phyloP scores from a whole-genome alignment of 768 basidiomycete genomes.

The Porphyrellus cyaneotinctus region DNA sequence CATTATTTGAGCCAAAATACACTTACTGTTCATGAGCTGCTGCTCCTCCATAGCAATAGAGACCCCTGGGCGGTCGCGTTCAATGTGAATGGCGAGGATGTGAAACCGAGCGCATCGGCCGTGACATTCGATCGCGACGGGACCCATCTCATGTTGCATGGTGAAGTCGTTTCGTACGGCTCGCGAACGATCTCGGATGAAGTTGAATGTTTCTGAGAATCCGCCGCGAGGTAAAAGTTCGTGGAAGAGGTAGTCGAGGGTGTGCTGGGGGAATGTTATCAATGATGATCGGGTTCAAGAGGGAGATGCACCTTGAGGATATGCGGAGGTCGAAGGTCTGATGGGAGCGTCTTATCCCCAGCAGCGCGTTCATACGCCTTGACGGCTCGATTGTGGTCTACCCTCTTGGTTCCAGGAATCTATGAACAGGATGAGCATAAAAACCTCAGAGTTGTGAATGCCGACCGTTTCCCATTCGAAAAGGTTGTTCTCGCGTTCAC shows the following conservation, averaged over 20 bases:
- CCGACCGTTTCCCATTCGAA: constrained; percentile 83
- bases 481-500: constrained; percentile 86
- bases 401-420: constrained; percentile 79
- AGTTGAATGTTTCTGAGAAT: constrained; percentile 68
- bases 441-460: constrained; percentile 1
- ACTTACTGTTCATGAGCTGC: constrained; percentile 87
- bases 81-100: constrained; percentile 71
- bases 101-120: constrained; percentile 94
- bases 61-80: constrained; percentile 56
- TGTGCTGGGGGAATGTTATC: constrained; percentile 46
- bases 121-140: constrained; percentile 80
- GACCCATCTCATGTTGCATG: constrained; percentile 79
- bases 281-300: not conserved
- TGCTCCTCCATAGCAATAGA: constrained; percentile 76
- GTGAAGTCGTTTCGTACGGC: constrained; percentile 92
- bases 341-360: constrained; percentile 87
- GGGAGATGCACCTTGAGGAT: constrained; percentile 62
- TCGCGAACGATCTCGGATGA: constrained; percentile 90
- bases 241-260: constrained; percentile 90
- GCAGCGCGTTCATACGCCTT: constrained; percentile 95
- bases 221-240: constrained; percentile 68
- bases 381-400: constrained; percentile 84
- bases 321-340: constrained; percentile 83
- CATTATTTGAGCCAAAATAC: not conserved
- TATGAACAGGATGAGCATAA: constrained; percentile 39